Evolutionary conservation across 2,329 filamentous ascomycete genomes (phyloP).

Genomic region (Alternaria alternata): DNA sequence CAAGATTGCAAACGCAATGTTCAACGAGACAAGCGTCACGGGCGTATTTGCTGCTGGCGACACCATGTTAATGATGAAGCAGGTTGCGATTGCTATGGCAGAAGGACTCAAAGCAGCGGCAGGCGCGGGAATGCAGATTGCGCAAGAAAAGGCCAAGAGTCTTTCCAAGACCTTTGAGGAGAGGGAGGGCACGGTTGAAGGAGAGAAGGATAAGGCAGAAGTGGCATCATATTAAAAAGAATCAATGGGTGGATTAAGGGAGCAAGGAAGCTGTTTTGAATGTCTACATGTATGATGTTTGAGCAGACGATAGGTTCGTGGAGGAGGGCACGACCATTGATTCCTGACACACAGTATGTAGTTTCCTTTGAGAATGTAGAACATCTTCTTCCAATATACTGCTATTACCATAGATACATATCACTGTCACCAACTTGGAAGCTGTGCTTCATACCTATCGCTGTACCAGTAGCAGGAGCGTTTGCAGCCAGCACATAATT

Average conservation of each 20-base stretch:
- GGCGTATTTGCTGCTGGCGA: conserved; percentile 66
- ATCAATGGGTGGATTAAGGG: background rate
- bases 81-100: conserved; percentile 40
- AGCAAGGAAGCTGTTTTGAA: background rate
- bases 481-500: background rate
- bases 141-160: conserved; percentile 27
- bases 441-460: background rate
- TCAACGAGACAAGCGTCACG: conserved; percentile 59
- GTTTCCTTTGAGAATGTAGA: background rate
- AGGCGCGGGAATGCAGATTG: conserved; percentile 36
- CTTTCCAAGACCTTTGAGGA: conserved; percentile 24
- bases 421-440: too few species aligned
- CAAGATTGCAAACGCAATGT: conserved; percentile 54
- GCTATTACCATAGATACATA: background rate
- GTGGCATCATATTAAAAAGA: background rate
- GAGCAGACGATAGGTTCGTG: background rate
- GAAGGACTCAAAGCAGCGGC: conserved; percentile 40
- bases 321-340: background rate
- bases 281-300: background rate
- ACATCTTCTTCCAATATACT: background rate
- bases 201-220: conserved; percentile 9
- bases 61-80: conserved; percentile 45
- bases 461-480: background rate
- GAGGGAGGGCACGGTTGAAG: background rate
- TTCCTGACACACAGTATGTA: background rate